Evolutionary conservation across 805 yeast genomes (phyloP).

Genomic region (Brettanomyces bruxellensis): DNA sequence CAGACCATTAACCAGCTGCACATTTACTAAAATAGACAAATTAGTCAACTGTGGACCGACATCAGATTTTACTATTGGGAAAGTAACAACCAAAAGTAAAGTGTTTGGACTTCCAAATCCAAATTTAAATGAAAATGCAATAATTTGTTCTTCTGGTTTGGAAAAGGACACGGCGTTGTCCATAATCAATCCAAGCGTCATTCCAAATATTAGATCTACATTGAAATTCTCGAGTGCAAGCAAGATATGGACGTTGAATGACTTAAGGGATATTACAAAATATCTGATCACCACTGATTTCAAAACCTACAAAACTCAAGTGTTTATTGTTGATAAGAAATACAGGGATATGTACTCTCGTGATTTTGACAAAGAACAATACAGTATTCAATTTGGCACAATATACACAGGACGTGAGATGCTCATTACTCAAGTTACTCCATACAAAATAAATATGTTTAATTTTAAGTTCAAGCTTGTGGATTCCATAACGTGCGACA

Average conservation of each 20-base stretch:
- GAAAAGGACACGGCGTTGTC: constrained; percentile 46
- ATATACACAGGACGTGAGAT: constrained; percentile 27
- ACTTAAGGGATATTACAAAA: constrained; percentile 30
- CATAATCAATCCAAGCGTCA: constrained; percentile 56
- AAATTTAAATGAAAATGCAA: constrained; percentile 52
- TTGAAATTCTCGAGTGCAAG: constrained; percentile 64
- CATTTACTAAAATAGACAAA: constrained; percentile 41
- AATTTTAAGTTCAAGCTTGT: constrained; percentile 50
- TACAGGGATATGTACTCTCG: constrained; percentile 54
- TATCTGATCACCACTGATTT: constrained; percentile 68
- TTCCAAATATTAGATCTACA: constrained; percentile 59
- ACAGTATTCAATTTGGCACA: constrained; percentile 61
- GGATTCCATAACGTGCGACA: constrained; percentile 42
- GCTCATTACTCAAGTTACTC: constrained; percentile 66
- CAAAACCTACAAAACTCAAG: constrained; percentile 53
- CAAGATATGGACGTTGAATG: constrained; percentile 63
- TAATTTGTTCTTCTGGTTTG: constrained; percentile 64
- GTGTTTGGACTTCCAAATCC: constrained; percentile 63
- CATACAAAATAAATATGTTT: constrained; percentile 53
- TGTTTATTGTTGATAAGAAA: constrained; percentile 52
- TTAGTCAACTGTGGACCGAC: constrained; percentile 67
- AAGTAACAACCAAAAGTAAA: constrained; percentile 41
- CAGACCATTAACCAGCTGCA: constrained; percentile 15
- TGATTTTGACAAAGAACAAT: constrained; percentile 53
- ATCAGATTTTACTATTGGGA: constrained; percentile 58